Percentiles rank a stretch among this genome's conserved stretches.
Conservation (phyloP, 306 rosid genomes). For the Lagenaria siceraria region DNA sequence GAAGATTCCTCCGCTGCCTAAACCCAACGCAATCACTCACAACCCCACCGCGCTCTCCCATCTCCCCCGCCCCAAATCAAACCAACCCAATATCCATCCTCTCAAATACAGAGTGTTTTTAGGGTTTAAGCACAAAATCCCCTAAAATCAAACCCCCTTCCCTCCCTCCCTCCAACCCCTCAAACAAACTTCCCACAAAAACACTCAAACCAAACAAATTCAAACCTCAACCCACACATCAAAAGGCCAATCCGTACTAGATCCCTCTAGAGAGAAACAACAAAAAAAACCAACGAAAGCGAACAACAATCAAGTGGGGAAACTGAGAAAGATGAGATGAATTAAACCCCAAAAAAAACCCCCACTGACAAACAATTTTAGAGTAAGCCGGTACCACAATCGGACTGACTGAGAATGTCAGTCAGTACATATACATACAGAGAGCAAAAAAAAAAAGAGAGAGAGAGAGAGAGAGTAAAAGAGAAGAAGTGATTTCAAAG, state of each 20-base stretch:
- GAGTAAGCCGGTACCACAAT: constrained; percentile 38
- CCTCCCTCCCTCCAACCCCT: background rate
- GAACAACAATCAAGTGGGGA: constrained; percentile 6
- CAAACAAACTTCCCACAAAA: background rate
- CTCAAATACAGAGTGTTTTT: background rate
- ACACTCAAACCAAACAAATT: background rate
- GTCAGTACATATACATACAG: constrained; percentile 8
- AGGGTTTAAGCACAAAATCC: constrained; percentile 16
- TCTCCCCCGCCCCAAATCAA: constrained; percentile 26
- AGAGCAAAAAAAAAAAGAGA: background rate
- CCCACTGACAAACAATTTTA: background rate
- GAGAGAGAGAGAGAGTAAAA: background rate
- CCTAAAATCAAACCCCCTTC: constrained; percentile 14
- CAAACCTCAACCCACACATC: constrained; percentile 21
- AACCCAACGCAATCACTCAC: constrained; percentile 8
- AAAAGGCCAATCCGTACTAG: constrained; percentile 33
- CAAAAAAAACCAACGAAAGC: background rate
- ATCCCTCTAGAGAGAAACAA: constrained; percentile 26
- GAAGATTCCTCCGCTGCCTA: constrained; percentile 8
- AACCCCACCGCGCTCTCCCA: constrained; percentile 31
- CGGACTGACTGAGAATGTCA: constrained; percentile 37
- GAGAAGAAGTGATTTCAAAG: constrained; percentile 16
- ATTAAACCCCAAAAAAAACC: background rate
- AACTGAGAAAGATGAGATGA: constrained; percentile 10
- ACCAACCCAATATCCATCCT: constrained; percentile 23